phyloP scores from a whole-genome alignment of 2,329 filamentous ascomycete species.

The Pseudocercospora crystallina region DNA sequence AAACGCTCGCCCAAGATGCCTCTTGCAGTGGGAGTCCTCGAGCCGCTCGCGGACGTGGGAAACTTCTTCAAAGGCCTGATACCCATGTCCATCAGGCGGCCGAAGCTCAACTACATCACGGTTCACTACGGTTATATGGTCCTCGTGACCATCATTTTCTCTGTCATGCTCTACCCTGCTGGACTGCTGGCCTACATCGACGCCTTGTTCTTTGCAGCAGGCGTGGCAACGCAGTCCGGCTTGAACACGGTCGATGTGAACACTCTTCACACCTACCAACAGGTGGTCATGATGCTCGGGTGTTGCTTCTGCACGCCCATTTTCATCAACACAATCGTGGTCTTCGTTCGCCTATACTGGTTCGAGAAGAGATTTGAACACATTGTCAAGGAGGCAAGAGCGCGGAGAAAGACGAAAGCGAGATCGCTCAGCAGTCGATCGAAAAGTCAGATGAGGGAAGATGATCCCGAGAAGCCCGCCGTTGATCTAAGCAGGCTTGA shows the following conservation, averaged over 20 bases:
- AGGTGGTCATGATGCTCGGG: slow-evolving; percentile 67
- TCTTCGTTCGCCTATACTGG: slow-evolving; percentile 93
- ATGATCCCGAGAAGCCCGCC: slow-evolving; percentile 34
- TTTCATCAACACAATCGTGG: slow-evolving; percentile 78
- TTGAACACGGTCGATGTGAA: slow-evolving; percentile 71
- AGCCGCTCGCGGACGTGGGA: slow-evolving; percentile 22
- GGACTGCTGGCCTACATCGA: slow-evolving; percentile 72
- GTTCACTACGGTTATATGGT: slow-evolving; percentile 84
- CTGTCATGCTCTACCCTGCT: slow-evolving; percentile 69
- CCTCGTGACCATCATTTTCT: slow-evolving; percentile 68
- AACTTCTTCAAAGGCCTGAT: slow-evolving; percentile 20
- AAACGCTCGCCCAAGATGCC: background rate
- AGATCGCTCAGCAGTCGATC: slow-evolving; percentile 50
- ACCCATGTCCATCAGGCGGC: slow-evolving; percentile 41
- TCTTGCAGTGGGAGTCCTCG: slow-evolving; percentile 6
- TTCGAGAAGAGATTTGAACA: slow-evolving; percentile 95
- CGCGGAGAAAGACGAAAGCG: slow-evolving; percentile 63
- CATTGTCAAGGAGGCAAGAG: slow-evolving; percentile 71
- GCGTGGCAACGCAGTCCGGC: slow-evolving; percentile 86
- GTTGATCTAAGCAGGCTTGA: slow-evolving; percentile 54
- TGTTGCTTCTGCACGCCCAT: slow-evolving; percentile 79
- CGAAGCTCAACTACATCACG: slow-evolving; percentile 78
- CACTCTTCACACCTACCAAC: slow-evolving; percentile 48
- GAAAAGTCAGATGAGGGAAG: slow-evolving; percentile 17
- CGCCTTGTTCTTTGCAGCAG: slow-evolving; percentile 82